Evolutionary conservation across 169 alveolate genomes (phyloP), one percentile per base, ranked within the genome.

Genomic region (Eimeria nieschulzi): DNA sequence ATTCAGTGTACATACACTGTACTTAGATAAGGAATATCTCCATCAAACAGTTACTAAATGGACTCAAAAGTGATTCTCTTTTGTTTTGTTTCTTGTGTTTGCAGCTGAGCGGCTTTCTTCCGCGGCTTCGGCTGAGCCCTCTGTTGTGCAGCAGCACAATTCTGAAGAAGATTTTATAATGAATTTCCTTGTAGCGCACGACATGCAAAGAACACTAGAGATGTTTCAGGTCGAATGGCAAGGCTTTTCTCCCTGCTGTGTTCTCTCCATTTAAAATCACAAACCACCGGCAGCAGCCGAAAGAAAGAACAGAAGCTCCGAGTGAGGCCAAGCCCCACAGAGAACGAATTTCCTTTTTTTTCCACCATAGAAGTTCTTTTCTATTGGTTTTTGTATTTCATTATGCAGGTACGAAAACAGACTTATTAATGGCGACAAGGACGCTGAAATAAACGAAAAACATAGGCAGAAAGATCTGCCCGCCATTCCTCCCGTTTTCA

Each of bases 121-220:
- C 0, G 13, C 39, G 0, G 78, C 39, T 1, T 15, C 78, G 0
- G 39, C 21, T 12, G 17, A 68, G 51, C 78, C 78, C 5, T 68
- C 78, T 2, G 7, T 68, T 1, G 13, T 13, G 55, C 10, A 10
- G 61, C 68, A n/a, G 1, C 64, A 56, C 19, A 64, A 70, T 87
- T 88, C 93, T 0, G 96, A 96, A 0, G 99, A 97, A 93, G 99
- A 96, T 83, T 97, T 97, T 90, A 94, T 97, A 46, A 94, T 97
- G 90, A 97, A 96, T 95, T 97, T 96, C 95, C 94, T 97, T 25
- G 95, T 96, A 55, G 95, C 96, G 87, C 66, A 39, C 68, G 53
- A 51, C 26, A 53, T 76, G 68, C 12, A 53, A 0, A 46, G 9
- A 53, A 76, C 85, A 19, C 85, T 76, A 0, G 26, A 39, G 70